Conservation (phyloP, 225 moss, liverwort and hornwort genomes). For the Straminergon stramineum region DNA sequence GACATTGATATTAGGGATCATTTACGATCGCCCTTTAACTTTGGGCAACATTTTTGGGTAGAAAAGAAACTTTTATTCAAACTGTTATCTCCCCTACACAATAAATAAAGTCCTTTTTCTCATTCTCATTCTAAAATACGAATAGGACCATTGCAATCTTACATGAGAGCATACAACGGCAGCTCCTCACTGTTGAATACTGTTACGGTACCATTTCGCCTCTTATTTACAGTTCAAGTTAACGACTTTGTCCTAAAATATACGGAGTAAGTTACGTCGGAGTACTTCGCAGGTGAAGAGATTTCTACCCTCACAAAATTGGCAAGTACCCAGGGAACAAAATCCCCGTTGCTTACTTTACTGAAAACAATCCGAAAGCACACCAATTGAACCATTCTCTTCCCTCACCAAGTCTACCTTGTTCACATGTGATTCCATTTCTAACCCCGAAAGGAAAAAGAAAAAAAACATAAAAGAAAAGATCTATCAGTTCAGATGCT, state of each 20-base stretch:
- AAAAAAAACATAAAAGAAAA: too few relatives aligned
- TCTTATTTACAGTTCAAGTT: too few relatives aligned
- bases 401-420: neutral
- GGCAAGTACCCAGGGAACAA: neutral
- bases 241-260: neutral
- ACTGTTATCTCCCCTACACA: neutral
- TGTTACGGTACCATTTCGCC: neutral
- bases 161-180: neutral
- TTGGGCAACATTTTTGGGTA: neutral
- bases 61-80: neutral
- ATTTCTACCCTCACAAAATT: neutral
- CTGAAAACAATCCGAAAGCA: neutral
- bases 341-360: neutral
- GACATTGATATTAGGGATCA: neutral
- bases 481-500: neutral
- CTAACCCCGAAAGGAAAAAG: too few relatives aligned
- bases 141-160: neutral
- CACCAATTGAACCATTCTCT: neutral
- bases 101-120: neutral
- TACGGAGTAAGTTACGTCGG: neutral
- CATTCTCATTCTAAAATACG: neutral
- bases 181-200: neutral
- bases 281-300: neutral
- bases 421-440: neutral
- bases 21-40: neutral